Base-by-base conservation (phyloP, 192 early-diverging fungal genomes). In the Obelidium mucronatum region DNA sequence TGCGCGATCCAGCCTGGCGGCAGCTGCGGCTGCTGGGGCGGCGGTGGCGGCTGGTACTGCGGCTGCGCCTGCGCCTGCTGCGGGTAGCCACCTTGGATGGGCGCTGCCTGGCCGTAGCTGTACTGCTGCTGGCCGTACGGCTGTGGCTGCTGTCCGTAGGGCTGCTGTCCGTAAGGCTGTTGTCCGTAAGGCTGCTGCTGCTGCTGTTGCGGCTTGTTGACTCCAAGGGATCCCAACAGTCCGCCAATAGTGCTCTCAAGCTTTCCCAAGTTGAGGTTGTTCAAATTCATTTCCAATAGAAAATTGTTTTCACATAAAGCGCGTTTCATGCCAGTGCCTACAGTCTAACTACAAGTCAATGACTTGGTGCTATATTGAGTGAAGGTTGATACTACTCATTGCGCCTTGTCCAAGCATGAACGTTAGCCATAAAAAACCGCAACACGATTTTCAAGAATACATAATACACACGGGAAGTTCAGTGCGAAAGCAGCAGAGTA, bases 1-100 rank as follows among this genome's bases (percentile, higher is more conserved):
- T 82, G 81, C 8, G 69, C 61, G 33, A 77, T 77, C 81, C 81
- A 82, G 24, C 78, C 78, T 11, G 78, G 81, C 3, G 81, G 81
- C 2, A 82, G 74, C 17, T 48, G 37, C 15, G 24, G 53, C 2
- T 19, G 4, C 24, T 34, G 51, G 17, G 5, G 69, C 5, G 51
- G 17, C 11, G 54, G 2, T 4, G 51, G 69, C 2, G 39, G 67
- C 6, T 13, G 26, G 31, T 19, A 42, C 15, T 17, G 8, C 19
- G 42, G 67, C n/a, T 68, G 67, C 19, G n/a, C 35, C 40, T 66
- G 67, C 5, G 40, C 42, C 44, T 52, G 51, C 54, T 71, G 68
- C 2, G 44, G 48, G 34, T 40, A 19, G n/a, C n/a, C n/a, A n/a
- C n/a, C n/a, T n/a, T 35, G 62, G 62, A 28, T 24, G 30, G 55